Evolutionary conservation across 371 early-diverging fungal species (phyloP).

Genomic region (Zopfochytrium polystomum): DNA sequence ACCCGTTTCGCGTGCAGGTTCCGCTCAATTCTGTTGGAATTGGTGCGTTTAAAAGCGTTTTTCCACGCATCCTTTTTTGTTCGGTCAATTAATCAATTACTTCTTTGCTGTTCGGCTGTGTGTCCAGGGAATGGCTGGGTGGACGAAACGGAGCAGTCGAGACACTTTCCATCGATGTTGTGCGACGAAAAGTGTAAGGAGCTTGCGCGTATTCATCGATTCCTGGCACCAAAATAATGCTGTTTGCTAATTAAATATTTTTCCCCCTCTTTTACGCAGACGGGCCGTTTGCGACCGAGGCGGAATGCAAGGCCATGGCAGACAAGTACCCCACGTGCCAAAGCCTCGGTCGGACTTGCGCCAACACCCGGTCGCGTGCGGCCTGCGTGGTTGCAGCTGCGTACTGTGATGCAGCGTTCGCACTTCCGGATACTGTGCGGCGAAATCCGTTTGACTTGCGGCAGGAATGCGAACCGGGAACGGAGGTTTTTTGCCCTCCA

Average conservation of each 20-base stretch:
- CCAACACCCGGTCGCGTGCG: not conserved
- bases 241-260: not conserved
- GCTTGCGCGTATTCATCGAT: not conserved
- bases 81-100: not conserved
- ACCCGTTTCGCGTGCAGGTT: constrained; percentile 27
- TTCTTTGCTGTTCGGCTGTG: not conserved
- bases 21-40: constrained; percentile 66
- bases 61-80: no score
- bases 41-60: constrained; percentile 41
- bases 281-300: constrained; percentile 64
- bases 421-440: constrained; percentile 25
- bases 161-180: constrained; percentile 69
- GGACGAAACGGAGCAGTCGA: constrained; percentile 85
- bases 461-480: constrained; percentile 46
- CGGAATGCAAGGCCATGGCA: constrained; percentile 70
- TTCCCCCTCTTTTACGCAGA: constrained; percentile 37
- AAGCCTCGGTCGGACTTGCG: constrained; percentile 36
- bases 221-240: not conserved
- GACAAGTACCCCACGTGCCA: constrained; percentile 70
- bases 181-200: constrained; percentile 35
- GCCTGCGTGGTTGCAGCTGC: constrained; percentile 19
- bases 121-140: constrained; percentile 77
- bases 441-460: constrained; percentile 48
- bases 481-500: no score
- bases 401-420: constrained; percentile 18